Percentiles rank a stretch among this genome's conserved stretches.
Conservation (phyloP, 352 stramenopile species). For the Pythium aristosporum region DNA sequence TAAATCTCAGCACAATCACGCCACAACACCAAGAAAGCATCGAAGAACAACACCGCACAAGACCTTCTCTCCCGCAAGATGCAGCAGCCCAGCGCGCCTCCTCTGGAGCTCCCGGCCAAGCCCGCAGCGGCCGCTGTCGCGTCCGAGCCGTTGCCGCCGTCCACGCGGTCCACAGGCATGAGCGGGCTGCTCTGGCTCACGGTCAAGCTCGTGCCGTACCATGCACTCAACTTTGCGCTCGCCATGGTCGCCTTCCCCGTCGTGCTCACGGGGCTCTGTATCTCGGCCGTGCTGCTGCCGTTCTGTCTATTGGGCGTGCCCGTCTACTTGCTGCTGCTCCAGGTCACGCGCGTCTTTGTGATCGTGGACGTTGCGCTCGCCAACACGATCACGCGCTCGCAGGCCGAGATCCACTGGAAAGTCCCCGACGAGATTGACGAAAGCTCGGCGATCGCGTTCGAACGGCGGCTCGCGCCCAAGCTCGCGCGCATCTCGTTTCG, state of each 20-base stretch:
- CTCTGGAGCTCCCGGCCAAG: neutral
- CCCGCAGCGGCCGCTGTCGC: conserved; percentile 1
- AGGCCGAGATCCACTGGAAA: conserved; percentile 20
- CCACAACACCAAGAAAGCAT: neutral
- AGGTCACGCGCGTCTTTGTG: conserved; percentile 45
- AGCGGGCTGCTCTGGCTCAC: conserved; percentile 25
- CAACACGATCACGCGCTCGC: conserved; percentile 54
- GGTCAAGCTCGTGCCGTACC: conserved; percentile 56
- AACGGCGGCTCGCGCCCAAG: conserved; percentile 18
- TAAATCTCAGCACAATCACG: neutral
- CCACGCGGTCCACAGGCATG: neutral
- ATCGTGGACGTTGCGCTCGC: conserved; percentile 57
- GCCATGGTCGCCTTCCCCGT: conserved; percentile 48
- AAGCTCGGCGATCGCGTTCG: conserved; percentile 3
- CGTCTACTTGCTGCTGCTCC: conserved; percentile 64
- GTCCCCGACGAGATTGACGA: conserved; percentile 11
- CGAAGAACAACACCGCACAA: neutral
- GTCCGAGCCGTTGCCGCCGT: conserved; percentile 19
- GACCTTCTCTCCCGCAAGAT: neutral
- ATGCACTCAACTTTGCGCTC: conserved; percentile 60
- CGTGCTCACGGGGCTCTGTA: conserved; percentile 45
- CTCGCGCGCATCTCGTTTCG: conserved; percentile 21
- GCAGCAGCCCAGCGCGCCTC: conserved; percentile 15
- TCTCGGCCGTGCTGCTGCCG: conserved; percentile 52
- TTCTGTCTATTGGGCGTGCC: conserved; percentile 67